phyloP scores from a whole-genome alignment of 202 grass and related monocot species.

The Musa balbisiana region DNA sequence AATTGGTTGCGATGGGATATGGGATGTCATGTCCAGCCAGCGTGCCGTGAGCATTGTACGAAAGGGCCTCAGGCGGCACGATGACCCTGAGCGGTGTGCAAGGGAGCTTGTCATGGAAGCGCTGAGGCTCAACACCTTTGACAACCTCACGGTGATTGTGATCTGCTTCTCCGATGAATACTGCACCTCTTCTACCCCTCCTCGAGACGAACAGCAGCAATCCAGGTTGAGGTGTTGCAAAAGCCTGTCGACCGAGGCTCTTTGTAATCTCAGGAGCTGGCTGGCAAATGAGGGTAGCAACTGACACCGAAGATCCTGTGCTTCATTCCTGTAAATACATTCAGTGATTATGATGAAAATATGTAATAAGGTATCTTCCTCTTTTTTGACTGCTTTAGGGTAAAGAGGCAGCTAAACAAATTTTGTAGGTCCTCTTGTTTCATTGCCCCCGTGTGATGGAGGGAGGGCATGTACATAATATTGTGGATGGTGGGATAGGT shows the following conservation, averaged over 20 bases:
- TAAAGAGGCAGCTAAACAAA: neutral
- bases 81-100: slow-evolving; percentile 60
- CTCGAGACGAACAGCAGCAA: neutral
- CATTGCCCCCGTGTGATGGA: neutral
- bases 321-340: neutral
- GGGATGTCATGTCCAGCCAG: slow-evolving; percentile 79
- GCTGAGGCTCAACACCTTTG: slow-evolving; percentile 51
- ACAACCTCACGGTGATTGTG: slow-evolving; percentile 80
- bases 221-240: slow-evolving; percentile 50
- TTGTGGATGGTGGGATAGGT: neutral
- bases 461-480: neutral
- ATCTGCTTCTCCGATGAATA: slow-evolving; percentile 52
- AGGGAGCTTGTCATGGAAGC: slow-evolving; percentile 71
- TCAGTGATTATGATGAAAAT: neutral
- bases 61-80: slow-evolving; percentile 49
- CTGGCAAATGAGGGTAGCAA: slow-evolving; percentile 26
- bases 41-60: slow-evolving; percentile 54
- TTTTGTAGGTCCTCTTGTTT: neutral
- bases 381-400: neutral
- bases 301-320: neutral
- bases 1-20: slow-evolving; percentile 81
- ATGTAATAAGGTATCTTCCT: neutral
- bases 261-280: slow-evolving; percentile 55
- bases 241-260: slow-evolving; percentile 66
- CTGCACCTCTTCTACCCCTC: neutral